Percentiles rank a stretch among this genome's conserved stretches.
Evolutionary conservation across 2,329 filamentous ascomycete species (phyloP).

Genomic region (Penicillium griseofulvum): DNA sequence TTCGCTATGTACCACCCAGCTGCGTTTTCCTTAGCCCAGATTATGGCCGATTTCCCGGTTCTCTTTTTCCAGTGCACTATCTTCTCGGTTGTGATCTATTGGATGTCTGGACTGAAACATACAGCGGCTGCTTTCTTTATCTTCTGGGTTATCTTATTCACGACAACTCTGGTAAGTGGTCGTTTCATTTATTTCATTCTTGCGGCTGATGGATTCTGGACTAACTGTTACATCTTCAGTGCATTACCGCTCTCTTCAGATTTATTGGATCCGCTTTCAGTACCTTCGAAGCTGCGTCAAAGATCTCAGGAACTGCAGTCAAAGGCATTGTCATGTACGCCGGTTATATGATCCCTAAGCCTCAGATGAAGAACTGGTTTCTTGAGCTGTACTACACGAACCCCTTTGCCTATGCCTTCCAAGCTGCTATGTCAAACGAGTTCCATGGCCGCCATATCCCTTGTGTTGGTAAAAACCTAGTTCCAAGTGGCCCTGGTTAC

Average conservation of each 20-base stretch:
- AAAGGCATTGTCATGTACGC: constrained; percentile 34
- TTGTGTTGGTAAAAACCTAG: constrained; percentile 30
- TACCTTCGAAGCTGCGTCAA: constrained; percentile 57
- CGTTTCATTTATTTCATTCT: background rate
- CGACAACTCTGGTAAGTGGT: constrained; percentile 4
- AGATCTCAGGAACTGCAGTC: constrained; percentile 40
- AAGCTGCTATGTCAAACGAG: constrained; percentile 31
- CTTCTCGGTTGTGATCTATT: constrained; percentile 60
- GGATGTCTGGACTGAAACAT: constrained; percentile 57
- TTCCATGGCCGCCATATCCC: constrained; percentile 29
- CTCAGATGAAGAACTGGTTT: constrained; percentile 51
- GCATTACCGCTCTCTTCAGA: constrained; percentile 57
- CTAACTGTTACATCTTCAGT: constrained; percentile 1
- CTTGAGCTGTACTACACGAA: constrained; percentile 37
- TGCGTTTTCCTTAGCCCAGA: constrained; percentile 37
- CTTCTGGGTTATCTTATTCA: constrained; percentile 49
- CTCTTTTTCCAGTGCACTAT: constrained; percentile 57
- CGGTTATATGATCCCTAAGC: constrained; percentile 43
- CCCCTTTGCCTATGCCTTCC: constrained; percentile 34
- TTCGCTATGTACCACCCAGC: constrained; percentile 58
- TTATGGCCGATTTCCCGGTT: constrained; percentile 50
- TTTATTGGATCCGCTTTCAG: constrained; percentile 53
- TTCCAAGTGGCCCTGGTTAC: constrained; percentile 30
- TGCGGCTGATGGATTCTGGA: constrained; percentile 23
- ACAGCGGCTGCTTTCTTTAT: constrained; percentile 58